Conservation (phyloP, 176 grass and related monocot species). For the Elymus sibiricus region DNA sequence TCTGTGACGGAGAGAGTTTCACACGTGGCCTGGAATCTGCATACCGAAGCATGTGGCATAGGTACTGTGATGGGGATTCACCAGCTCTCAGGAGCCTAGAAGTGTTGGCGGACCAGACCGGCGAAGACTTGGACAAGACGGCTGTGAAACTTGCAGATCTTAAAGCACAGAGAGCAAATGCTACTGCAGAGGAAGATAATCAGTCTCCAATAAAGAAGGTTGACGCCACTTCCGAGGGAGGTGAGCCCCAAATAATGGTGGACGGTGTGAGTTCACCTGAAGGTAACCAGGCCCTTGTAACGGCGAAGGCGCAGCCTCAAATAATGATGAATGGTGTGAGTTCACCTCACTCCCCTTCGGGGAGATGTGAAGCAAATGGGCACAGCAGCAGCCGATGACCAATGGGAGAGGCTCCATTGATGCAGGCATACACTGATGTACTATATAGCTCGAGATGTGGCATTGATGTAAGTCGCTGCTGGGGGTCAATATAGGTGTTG, state of each 20-base stretch:
- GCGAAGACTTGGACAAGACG: slow-evolving; percentile 32
- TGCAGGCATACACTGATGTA: background rate
- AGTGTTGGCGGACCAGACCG: slow-evolving; percentile 36
- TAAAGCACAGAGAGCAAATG: slow-evolving; percentile 32
- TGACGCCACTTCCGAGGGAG: slow-evolving; percentile 21
- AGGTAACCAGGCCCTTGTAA: slow-evolving; percentile 21
- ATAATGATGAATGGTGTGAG: slow-evolving; percentile 35
- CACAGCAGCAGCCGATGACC: slow-evolving; percentile 27
- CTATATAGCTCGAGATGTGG: background rate
- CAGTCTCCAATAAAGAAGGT: background rate
- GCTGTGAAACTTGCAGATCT: slow-evolving; percentile 30
- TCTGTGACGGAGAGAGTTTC: slow-evolving; percentile 83
- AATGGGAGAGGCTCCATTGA: background rate
- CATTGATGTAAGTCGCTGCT: slow-evolving; percentile 5
- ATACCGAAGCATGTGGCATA: slow-evolving; percentile 88
- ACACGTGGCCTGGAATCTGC: slow-evolving; percentile 75
- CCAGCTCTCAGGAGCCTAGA: slow-evolving; percentile 66
- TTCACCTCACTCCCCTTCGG: slow-evolving; percentile 7
- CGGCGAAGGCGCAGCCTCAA: slow-evolving; percentile 7
- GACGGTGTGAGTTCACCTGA: slow-evolving; percentile 29
- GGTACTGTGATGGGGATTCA: slow-evolving; percentile 68
- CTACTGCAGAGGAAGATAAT: slow-evolving; percentile 27
- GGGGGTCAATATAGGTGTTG: background rate
- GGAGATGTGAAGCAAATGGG: slow-evolving; percentile 39
- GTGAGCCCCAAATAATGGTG: background rate